Evolutionary conservation across 208 protist genomes (phyloP), one percentile per base, ranked within the genome.

Genomic region (Strigomonas galati): DNA sequence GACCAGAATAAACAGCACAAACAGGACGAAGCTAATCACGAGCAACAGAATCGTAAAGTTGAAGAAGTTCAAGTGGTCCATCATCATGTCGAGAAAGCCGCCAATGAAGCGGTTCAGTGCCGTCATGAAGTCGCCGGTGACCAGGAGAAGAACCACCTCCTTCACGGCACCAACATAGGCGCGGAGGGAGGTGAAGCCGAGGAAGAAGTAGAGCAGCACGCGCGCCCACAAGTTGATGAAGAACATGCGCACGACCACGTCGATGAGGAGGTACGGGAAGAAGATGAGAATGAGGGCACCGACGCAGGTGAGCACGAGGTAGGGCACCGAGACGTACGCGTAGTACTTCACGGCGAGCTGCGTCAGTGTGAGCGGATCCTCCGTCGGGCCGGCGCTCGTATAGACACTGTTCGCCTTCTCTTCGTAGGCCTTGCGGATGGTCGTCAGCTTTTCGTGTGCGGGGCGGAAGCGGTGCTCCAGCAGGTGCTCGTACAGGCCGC

Each of bases 131-230:
- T 91, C 26, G 19, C 74, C 53, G 14, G 32, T 54, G 23, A 66
- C 27, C 27, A 76, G 40, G 35, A 79, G 31, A 31, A 44, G 59
- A 23, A 74, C 46, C 9, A 69, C 61, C 12, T 69, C 52, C 28
- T 55, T 35, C 28, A 81, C 10, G 1, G 69, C 75, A 0, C 28
- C 28, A n/a, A 87, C 23, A 44, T 71, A 51, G 27, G 64, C 78
- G 49, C 72, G 57, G 2, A 73, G 72, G 48, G 76, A 55, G 21
- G 66, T 76, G 19, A 78, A 44, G 3, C 74, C 83, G 62, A 80
- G 91, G 46, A 65, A 70, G 73, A 87, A 82, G 63, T 85, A 82
- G 57, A 82, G 54, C 32, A 94, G 91, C 10, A 91, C 69, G 56
- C 81, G 67, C 31, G 68, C 30, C 85, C 82, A 91, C 30, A 91